A percentile compares a stretch with the other conserved stretches of the same genome.
These are phyloP conservation scores for Globisporangium cederbergense DNA, from an alignment of 352 stramenopile genomes.

Conservation along the genomic window DNA sequence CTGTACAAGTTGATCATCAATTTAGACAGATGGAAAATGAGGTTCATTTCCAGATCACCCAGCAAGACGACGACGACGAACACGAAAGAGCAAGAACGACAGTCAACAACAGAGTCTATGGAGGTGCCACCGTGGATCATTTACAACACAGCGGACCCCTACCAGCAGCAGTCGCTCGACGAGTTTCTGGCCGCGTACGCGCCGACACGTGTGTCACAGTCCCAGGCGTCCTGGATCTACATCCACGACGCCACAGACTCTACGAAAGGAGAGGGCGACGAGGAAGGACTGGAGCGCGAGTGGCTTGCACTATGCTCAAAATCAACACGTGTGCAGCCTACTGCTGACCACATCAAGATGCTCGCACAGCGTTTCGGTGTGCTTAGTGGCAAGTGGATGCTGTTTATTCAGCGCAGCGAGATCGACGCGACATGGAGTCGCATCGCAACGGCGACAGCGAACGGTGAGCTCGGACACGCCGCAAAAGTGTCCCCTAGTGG, in stretches of 20 bases:
- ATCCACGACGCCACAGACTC: conserved; percentile 2
- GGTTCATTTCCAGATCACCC: neutral
- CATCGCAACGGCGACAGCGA: conserved; percentile 1
- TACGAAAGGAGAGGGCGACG: conserved; percentile 3
- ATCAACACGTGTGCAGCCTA: neutral
- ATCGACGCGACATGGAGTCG: conserved; percentile 9
- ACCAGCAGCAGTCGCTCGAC: conserved; percentile 4
- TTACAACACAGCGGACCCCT: neutral
- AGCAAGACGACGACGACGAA: neutral
- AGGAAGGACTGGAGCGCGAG: neutral
- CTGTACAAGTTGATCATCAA: neutral
- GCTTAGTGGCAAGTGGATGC: conserved; percentile 19
- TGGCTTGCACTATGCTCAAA: conserved; percentile 9
- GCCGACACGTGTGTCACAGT: neutral
- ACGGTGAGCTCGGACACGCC: neutral
- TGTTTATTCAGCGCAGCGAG: conserved; percentile 7
- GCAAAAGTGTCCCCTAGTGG: conserved; percentile 13
- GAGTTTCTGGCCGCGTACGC: conserved; percentile 10
- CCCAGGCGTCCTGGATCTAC: conserved; percentile 12
- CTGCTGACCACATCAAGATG: neutral
- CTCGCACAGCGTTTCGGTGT: conserved; percentile 3
- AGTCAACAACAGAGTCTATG: no score
- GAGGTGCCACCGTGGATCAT: conserved; percentile 1
- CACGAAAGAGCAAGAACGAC: no score
- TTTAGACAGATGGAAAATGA: neutral